Percentiles rank a stretch among this genome's conserved stretches.
Evolutionary conservation across 2,329 filamentous ascomycete genomes (phyloP).

Genomic region (Colletotrichum chrysophilum): DNA sequence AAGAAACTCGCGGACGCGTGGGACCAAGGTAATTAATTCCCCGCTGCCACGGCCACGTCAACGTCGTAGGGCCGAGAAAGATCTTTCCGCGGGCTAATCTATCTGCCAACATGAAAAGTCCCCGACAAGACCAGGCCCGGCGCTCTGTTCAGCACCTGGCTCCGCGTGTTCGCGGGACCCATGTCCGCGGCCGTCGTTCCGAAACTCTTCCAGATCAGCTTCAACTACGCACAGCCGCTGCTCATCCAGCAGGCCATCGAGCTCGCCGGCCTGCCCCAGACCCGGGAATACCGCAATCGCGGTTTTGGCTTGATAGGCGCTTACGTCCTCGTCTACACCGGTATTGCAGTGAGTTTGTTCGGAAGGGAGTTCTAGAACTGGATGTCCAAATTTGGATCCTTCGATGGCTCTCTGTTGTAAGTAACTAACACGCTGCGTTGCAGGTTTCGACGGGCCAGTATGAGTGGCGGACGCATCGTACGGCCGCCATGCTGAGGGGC

Average conservation of each 20-base stretch:
- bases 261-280: constrained; percentile 22
- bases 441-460: constrained; percentile 28
- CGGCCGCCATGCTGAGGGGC: constrained; percentile 30
- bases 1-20: constrained; percentile 23
- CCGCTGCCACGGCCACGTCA: background rate
- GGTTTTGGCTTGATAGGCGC: constrained; percentile 32
- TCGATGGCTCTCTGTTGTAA: background rate
- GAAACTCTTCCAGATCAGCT: constrained; percentile 27
- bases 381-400: background rate
- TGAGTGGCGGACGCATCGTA: constrained; percentile 27
- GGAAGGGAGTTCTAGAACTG: background rate
- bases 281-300: constrained; percentile 23
- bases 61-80: background rate
- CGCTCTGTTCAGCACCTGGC: constrained; percentile 19
- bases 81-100: constrained; percentile 6
- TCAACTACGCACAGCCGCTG: constrained; percentile 31
- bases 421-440: background rate
- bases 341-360: constrained; percentile 26
- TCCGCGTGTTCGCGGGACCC: constrained; percentile 6
- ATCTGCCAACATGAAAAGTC: constrained; percentile 4
- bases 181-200: constrained; percentile 4
- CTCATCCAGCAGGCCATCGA: constrained; percentile 27
- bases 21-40: constrained; percentile 20
- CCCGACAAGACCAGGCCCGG: constrained; percentile 22
- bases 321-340: constrained; percentile 29